phyloP scores from a whole-genome alignment of 108 stramenopile species.

The Cylindrotheca fusiformis region DNA sequence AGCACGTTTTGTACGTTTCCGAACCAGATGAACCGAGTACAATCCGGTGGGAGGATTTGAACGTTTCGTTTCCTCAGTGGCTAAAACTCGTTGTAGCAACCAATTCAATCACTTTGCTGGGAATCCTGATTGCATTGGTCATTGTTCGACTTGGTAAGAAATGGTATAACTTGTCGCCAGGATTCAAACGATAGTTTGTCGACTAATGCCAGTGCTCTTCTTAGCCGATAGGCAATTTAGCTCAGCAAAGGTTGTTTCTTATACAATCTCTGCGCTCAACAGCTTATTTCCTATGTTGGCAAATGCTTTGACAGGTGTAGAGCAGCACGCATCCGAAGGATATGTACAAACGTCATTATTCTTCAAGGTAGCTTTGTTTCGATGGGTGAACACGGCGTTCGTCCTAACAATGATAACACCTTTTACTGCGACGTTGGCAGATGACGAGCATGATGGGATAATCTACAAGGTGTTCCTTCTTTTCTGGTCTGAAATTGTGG shows the following conservation, averaged over 20 bases:
- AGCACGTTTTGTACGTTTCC: conserved; percentile 50
- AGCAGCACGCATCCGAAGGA: conserved; percentile 72
- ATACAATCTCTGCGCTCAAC: conserved; percentile 69
- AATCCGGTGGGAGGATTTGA: conserved; percentile 83
- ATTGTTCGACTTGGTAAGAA: conserved; percentile 31
- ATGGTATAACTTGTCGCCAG: too few relatives aligned
- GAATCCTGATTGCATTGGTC: neutral
- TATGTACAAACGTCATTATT: conserved; percentile 65
- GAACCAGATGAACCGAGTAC: conserved; percentile 85
- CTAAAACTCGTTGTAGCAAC: neutral
- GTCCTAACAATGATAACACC: conserved; percentile 81
- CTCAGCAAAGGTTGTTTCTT: conserved; percentile 23
- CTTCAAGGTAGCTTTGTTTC: conserved; percentile 69
- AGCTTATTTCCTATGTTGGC: conserved; percentile 74
- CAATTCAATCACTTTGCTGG: neutral
- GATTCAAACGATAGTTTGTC: too few relatives aligned
- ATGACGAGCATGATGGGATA: conserved; percentile 20
- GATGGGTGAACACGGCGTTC: conserved; percentile 79
- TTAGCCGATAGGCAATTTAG: neutral
- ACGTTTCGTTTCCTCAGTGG: conserved; percentile 27
- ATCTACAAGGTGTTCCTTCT: conserved; percentile 28
- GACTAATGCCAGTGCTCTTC: too few relatives aligned
- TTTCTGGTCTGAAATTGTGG: conserved; percentile 78
- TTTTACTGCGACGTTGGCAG: conserved; percentile 47
- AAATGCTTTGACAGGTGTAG: conserved; percentile 62